Evolutionary conservation across 116 monocot genomes (phyloP).

Genomic region (Posidonia oceanica): DNA sequence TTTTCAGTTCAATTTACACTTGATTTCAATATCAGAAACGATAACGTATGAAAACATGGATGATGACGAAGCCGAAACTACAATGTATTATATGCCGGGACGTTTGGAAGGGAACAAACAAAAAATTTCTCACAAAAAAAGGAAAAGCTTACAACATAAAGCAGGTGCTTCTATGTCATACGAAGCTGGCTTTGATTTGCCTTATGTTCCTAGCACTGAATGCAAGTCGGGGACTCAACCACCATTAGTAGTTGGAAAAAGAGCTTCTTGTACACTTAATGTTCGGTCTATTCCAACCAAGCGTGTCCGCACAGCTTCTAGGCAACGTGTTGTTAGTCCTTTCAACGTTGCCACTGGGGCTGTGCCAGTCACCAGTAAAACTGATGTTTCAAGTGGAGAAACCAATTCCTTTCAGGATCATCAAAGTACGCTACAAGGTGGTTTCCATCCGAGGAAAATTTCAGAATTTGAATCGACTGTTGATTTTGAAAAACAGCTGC

Average conservation of each 20-base stretch:
- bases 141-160: slow-evolving; percentile 43
- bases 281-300: slow-evolving; percentile 73
- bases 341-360: slow-evolving; percentile 27
- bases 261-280: slow-evolving; percentile 38
- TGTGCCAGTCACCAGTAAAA: slow-evolving; percentile 56
- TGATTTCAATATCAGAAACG: slow-evolving; percentile 1
- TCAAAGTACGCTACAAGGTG: slow-evolving; percentile 56
- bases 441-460: slow-evolving; percentile 45
- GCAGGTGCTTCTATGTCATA: slow-evolving; percentile 23
- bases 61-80: slow-evolving; percentile 84
- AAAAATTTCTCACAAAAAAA: slow-evolving; percentile 53
- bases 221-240: slow-evolving; percentile 33
- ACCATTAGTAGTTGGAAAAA: slow-evolving; percentile 34
- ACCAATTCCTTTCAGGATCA: slow-evolving; percentile 87
- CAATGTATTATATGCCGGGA: slow-evolving; percentile 37
- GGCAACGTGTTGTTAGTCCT: slow-evolving; percentile 55
- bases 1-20: neutral
- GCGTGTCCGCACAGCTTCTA: slow-evolving; percentile 57
- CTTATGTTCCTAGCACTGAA: slow-evolving; percentile 38
- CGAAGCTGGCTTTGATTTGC: slow-evolving; percentile 33
- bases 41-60: slow-evolving; percentile 32
- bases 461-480: slow-evolving; percentile 69
- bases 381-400: slow-evolving; percentile 94
- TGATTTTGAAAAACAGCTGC: slow-evolving; percentile 52
- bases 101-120: slow-evolving; percentile 39